Base-by-base conservation (phyloP, 1,284 basidiomycete genomes). In the Naganishia liquefaciens region DNA sequence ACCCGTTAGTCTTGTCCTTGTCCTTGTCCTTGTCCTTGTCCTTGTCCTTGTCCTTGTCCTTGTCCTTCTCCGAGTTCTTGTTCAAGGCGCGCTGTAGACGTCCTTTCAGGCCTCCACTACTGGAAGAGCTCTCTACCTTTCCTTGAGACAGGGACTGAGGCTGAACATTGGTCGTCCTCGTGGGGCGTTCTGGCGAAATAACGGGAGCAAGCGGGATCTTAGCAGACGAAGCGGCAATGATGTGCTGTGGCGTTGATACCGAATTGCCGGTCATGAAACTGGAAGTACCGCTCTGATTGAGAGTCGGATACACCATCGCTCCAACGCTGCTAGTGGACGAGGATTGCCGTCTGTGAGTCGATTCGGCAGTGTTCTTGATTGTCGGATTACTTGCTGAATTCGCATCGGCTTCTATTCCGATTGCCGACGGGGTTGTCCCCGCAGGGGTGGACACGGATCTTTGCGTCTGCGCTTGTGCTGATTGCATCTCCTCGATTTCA, bases 161-260 rank as follows among this genome's bases (percentile, higher is more conserved):
- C n/a, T 49, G 43, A 49, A 60, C 68, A 61, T 55, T 68, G 55
- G 37, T 65, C 61, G 65, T 65, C 58, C 57, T 23, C 6, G 61
- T 54, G 28, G 63, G 43, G 47, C 52, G 63, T 27, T 78, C 81
- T 5, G 82, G 80, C 11, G 81, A 79, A 40, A 83, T 79, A 68
- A 86, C 84, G 10, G 75, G 68, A 63, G 84, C 75, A 76, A 85
- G 82, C 39, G 85, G 65, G 44, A 69, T 86, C 40, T 43, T 57
- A 40, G 23, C 79, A 72, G 40, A 23, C 30, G 44, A 54, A 23
- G 57, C 15, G 6, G 39, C 51, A 33, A 44, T 30, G 7, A 61
- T 40, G 9, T 82, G 76, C 25, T 80, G 70, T 63, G 79, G 55
- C 49, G 78, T 72, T 37, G 82, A 74, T 5, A 76, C 69, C 19